A percentile compares a stretch with the other conserved stretches of the same genome.
These are phyloP conservation scores for Vicia villosa DNA, from an alignment of 306 rosid species.

Conservation along the genomic window DNA sequence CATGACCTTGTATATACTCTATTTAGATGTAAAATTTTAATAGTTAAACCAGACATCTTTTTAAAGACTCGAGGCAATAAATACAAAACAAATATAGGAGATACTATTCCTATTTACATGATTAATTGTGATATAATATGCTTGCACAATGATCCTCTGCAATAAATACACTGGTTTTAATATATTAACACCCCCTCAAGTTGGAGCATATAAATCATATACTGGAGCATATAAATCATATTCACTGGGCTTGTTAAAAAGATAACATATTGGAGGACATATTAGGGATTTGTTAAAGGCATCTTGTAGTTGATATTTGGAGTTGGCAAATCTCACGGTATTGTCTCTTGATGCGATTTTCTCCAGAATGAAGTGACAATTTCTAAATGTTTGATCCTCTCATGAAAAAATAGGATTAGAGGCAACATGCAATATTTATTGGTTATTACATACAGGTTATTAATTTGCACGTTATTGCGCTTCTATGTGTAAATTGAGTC, in stretches of 20 bases:
- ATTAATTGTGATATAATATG: not conserved
- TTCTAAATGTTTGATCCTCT: not conserved
- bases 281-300: not conserved
- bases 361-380: not conserved
- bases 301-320: not conserved
- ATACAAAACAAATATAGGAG: not conserved
- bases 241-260: not conserved
- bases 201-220: not conserved
- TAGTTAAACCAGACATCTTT: not conserved
- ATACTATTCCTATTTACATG: not conserved
- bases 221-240: too few relatives aligned
- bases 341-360: not conserved
- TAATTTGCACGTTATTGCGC: not conserved
- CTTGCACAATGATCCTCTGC: not conserved
- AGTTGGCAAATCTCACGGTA: not conserved
- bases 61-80: not conserved
- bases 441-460: not conserved
- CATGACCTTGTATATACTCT: not conserved
- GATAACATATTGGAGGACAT: not conserved
- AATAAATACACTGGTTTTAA: not conserved
- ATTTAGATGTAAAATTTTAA: conserved; percentile 8
- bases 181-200: not conserved
- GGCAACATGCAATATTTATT: not conserved
- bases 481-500: not conserved
- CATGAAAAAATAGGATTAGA: not conserved